These are phyloP conservation scores for Ophiostoma sp. DNA, from an alignment of 2,329 filamentous ascomycete species.

Conservation along the genomic window DNA sequence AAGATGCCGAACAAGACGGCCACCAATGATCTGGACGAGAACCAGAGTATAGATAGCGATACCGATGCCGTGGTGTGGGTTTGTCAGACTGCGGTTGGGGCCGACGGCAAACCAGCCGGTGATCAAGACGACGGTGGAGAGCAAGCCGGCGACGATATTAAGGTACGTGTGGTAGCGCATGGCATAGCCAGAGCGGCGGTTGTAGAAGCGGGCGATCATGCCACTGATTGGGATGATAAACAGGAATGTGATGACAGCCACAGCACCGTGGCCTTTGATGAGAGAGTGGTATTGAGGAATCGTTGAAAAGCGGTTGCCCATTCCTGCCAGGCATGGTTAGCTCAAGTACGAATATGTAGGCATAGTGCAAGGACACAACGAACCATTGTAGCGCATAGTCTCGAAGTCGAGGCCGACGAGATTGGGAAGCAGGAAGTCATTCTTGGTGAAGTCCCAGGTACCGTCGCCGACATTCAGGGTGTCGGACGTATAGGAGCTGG, in stretches of 20 bases:
- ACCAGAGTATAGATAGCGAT: constrained; percentile 71
- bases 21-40: constrained; percentile 64
- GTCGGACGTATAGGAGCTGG: constrained; percentile 65
- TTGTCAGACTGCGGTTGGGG: constrained; percentile 62
- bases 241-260: constrained; percentile 69
- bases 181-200: constrained; percentile 54
- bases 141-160: constrained; percentile 60
- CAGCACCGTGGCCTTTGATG: constrained; percentile 64
- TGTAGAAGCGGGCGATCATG: constrained; percentile 66
- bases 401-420: constrained; percentile 70
- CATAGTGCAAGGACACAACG: constrained; percentile 25
- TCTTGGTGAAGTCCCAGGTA: constrained; percentile 73
- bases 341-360: background rate
- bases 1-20: constrained; percentile 55
- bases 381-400: constrained; percentile 81
- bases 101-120: constrained; percentile 76
- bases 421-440: constrained; percentile 73
- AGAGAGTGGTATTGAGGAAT: constrained; percentile 65
- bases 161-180: constrained; percentile 68
- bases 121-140: constrained; percentile 66
- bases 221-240: constrained; percentile 68
- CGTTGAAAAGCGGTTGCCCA: constrained; percentile 72
- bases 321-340: constrained; percentile 47
- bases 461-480: constrained; percentile 76
- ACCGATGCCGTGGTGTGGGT: constrained; percentile 81